These are phyloP conservation scores for Leccinum griseonigrum DNA, from an alignment of 1,284 basidiomycete genomes.

Conservation along the genomic window DNA sequence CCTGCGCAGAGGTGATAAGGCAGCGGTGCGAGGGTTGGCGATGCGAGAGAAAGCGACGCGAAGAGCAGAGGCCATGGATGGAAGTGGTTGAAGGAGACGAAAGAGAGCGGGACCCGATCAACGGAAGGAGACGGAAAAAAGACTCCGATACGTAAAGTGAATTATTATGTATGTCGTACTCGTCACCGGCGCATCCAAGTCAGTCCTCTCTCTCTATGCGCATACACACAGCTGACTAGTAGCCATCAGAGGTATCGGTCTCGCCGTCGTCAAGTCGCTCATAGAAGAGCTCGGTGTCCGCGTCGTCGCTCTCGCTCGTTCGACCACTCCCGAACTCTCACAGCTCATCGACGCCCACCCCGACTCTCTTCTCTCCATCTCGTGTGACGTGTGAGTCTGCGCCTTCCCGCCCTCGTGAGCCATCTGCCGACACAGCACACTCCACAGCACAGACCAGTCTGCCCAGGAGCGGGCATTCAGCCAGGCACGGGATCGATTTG, in stretches of 20 bases:
- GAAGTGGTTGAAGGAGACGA: constrained; percentile 24
- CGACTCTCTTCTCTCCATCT: constrained; percentile 49
- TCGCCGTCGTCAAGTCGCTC: constrained; percentile 66
- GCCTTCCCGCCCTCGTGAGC: not conserved
- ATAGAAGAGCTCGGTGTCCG: constrained; percentile 57
- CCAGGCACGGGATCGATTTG: constrained; percentile 48
- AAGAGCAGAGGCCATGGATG: constrained; percentile 53
- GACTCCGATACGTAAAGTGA: not conserved
- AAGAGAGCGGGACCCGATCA: constrained; percentile 16
- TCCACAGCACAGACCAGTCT: constrained; percentile 52
- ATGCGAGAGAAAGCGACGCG: constrained; percentile 65
- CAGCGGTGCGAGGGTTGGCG: constrained; percentile 43
- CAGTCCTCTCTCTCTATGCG: constrained; percentile 1
- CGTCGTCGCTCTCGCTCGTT: constrained; percentile 77
- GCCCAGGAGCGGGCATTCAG: constrained; percentile 54
- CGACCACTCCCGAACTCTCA: constrained; percentile 59
- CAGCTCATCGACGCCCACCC: constrained; percentile 46
- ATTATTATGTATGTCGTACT: constrained; percentile 44
- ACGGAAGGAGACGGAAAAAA: constrained; percentile 28
- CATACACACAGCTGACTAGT: constrained; percentile 8
- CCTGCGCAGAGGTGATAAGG: constrained; percentile 40
- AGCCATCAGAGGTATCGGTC: constrained; percentile 71
- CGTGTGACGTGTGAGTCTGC: constrained; percentile 70
- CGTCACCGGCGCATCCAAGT: constrained; percentile 80
- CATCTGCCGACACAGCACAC: constrained; percentile 3